A percentile compares a stretch with the other conserved stretches of the same genome.
Conservation (phyloP, 352 stramenopile genomes). For the Phytopythium montanum region DNA sequence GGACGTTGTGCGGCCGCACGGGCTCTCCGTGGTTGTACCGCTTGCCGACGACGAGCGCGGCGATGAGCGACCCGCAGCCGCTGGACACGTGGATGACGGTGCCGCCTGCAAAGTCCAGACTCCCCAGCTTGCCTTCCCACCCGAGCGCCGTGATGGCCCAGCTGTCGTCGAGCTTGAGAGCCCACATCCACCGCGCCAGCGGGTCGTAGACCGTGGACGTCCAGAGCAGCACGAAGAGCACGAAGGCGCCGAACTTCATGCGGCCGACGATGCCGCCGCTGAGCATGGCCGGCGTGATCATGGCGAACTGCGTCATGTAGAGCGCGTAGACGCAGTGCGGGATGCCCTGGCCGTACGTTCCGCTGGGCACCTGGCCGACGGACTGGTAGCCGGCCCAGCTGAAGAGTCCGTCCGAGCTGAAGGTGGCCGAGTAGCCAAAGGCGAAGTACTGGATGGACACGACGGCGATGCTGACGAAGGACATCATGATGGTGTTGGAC, state of each 20-base stretch:
- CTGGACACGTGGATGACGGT: conserved; percentile 40
- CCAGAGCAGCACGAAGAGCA: conserved; percentile 36
- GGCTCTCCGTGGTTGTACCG: conserved; percentile 19
- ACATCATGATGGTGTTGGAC: conserved; percentile 32
- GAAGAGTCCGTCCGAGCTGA: conserved; percentile 18
- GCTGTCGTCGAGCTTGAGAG: conserved; percentile 16
- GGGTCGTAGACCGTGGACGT: conserved; percentile 41
- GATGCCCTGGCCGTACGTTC: conserved; percentile 21
- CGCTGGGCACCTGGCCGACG: conserved; percentile 9
- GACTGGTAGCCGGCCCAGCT: conserved; percentile 13
- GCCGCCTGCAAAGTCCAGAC: conserved; percentile 41
- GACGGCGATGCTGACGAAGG: conserved; percentile 25
- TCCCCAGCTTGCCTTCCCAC: conserved; percentile 15
- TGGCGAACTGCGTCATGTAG: conserved; percentile 38
- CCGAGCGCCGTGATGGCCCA: conserved; percentile 10
- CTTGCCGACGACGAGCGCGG: conserved; percentile 20
- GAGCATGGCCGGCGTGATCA: conserved; percentile 38
- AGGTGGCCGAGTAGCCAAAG: conserved; percentile 28
- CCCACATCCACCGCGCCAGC: conserved; percentile 48
- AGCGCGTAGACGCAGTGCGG: conserved; percentile 26
- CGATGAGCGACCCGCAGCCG: conserved; percentile 27
- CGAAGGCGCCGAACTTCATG: conserved; percentile 29
- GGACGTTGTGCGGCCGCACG: conserved; percentile 30
- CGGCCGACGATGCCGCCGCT: conserved; percentile 34
- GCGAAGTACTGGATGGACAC: conserved; percentile 29